A percentile compares a stretch with the other conserved stretches of the same genome.
phyloP scores from a whole-genome alignment of 2,329 filamentous ascomycete genomes.

The Lasiodiplodia hormozganensis region DNA sequence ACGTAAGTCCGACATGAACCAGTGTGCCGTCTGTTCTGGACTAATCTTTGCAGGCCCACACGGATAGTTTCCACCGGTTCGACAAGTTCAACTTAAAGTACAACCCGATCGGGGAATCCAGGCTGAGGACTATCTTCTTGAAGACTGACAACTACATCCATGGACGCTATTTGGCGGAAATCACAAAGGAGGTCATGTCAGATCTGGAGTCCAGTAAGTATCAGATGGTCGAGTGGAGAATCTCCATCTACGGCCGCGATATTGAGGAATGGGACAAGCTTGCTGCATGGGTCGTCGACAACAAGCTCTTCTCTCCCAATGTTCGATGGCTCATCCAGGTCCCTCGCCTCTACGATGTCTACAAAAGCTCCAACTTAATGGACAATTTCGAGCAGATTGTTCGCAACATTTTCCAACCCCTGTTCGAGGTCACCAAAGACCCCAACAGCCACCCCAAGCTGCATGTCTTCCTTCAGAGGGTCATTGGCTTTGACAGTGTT shows the following conservation, averaged over 20 bases:
- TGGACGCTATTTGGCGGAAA: slow-evolving; percentile 93
- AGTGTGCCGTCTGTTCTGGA: neutral
- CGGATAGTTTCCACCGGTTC: slow-evolving; percentile 97
- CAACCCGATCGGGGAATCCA: slow-evolving; percentile 94
- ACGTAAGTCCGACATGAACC: slow-evolving; percentile 65
- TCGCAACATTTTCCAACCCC: slow-evolving; percentile 87
- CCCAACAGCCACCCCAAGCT: slow-evolving; percentile 88
- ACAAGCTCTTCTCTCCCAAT: slow-evolving; percentile 97
- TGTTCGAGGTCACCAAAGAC: slow-evolving; percentile 93
- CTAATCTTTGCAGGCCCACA: slow-evolving; percentile 72
- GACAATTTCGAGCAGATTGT: slow-evolving; percentile 89
- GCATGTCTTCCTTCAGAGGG: slow-evolving; percentile 91
- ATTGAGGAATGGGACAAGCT: slow-evolving; percentile 97
- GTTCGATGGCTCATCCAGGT: slow-evolving; percentile 97
- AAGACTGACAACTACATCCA: slow-evolving; percentile 99
- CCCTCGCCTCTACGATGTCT: slow-evolving; percentile 92
- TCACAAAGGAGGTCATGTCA: slow-evolving; percentile 96
- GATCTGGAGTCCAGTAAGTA: slow-evolving; percentile 99
- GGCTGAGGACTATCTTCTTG: slow-evolving; percentile 94
- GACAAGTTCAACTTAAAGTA: slow-evolving; percentile 99
- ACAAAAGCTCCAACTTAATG: slow-evolving; percentile 88
- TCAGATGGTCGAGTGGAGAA: slow-evolving; percentile 99
- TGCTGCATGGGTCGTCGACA: slow-evolving; percentile 95
- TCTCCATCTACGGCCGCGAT: slow-evolving; percentile 92
- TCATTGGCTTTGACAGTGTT: slow-evolving; percentile 96